phyloP scores from a whole-genome alignment of 371 early-diverging fungal genomes.

The Dinochytrium kinnereticum region DNA sequence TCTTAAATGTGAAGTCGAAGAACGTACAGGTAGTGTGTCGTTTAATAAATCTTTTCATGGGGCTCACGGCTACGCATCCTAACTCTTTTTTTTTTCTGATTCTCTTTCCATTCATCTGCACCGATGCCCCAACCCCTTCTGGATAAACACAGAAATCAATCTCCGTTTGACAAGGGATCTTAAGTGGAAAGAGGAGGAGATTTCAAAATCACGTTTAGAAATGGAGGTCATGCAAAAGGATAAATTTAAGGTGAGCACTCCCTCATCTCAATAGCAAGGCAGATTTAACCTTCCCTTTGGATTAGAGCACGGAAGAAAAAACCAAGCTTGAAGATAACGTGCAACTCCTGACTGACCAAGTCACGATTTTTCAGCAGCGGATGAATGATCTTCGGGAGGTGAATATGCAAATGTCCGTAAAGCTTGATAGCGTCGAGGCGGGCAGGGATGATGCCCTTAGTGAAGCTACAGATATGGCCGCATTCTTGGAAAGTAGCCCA shows the following conservation, averaged over 20 bases:
- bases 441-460: too few species aligned
- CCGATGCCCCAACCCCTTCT: not conserved
- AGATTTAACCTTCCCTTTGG: too few species aligned
- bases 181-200: not conserved
- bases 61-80: too few species aligned
- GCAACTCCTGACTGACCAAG: not conserved
- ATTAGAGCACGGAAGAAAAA: not conserved
- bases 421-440: too few species aligned
- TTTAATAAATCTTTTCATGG: too few species aligned
- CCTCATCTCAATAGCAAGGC: not conserved
- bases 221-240: not conserved
- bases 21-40: too few species aligned
- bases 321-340: not conserved
- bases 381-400: not conserved
- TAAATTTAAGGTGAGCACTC: not conserved
- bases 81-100: too few species aligned
- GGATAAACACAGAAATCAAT: not conserved
- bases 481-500: too few species aligned
- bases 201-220: not conserved
- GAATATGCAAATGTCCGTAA: too few species aligned
- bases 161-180: not conserved
- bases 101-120: too few species aligned
- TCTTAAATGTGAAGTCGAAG: too few species aligned
- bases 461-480: too few species aligned
- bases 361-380: not conserved